A percentile compares a stretch with the other conserved stretches of the same genome.
These are phyloP conservation scores for Vachellia pachyceras DNA, from an alignment of 306 rosid genomes.

Conservation along the genomic window DNA sequence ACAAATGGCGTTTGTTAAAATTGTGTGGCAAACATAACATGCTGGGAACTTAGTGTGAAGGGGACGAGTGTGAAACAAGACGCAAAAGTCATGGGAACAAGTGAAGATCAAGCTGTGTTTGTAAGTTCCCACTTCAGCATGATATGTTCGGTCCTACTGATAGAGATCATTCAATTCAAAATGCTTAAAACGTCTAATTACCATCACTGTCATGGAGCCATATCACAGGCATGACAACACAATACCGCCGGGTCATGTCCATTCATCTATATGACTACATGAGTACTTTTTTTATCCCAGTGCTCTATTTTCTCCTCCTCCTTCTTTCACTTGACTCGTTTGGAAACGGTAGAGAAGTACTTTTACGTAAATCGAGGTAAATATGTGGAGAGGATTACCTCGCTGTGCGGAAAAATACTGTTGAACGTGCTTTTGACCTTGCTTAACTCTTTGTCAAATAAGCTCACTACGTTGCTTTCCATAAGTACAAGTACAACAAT, in stretches of 20 bases:
- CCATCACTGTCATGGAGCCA: background rate
- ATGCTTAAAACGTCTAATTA: background rate
- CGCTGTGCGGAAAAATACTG: too few species aligned
- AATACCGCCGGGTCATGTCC: slow-evolving; percentile 1
- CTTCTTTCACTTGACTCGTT: background rate
- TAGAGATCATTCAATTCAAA: slow-evolving; percentile 5
- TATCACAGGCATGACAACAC: background rate
- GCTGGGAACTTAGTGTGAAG: slow-evolving; percentile 30
- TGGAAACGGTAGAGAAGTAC: too few species aligned
- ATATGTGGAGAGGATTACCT: too few species aligned
- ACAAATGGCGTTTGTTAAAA: slow-evolving; percentile 26
- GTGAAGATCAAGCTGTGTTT: background rate
- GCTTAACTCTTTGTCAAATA: too few species aligned
- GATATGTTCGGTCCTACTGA: background rate
- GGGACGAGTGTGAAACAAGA: slow-evolving; percentile 23
- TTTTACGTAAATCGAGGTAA: too few species aligned
- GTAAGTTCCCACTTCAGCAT: background rate
- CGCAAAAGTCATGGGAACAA: background rate
- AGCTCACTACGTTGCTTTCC: background rate
- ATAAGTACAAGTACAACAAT: background rate
- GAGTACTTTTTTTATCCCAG: background rate
- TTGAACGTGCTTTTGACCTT: too few species aligned
- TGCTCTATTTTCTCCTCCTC: background rate
- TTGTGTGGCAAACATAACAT: slow-evolving; percentile 34
- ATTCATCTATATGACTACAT: background rate